phyloP scores from a whole-genome alignment of 176 grass and related monocot genomes.

The Elymus sibiricus region DNA sequence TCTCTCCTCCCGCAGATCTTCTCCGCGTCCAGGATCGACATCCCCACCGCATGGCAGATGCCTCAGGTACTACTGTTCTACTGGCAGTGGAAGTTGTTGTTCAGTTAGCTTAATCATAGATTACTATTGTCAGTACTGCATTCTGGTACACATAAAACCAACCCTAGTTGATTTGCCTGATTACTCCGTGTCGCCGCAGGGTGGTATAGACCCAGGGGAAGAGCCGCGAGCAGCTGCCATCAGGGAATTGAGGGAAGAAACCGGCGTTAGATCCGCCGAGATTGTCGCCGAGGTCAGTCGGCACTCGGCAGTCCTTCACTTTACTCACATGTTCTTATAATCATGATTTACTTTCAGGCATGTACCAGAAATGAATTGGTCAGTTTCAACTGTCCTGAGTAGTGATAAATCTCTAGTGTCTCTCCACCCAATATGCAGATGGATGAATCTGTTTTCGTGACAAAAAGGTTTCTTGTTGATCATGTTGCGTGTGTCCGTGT shows the following conservation, averaged over 20 bases:
- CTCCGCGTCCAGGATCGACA: constrained; percentile 80
- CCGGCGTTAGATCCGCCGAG: constrained; percentile 77
- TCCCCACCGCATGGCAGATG: constrained; percentile 86
- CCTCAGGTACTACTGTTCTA: constrained; percentile 54
- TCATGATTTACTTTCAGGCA: neutral
- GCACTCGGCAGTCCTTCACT: neutral
- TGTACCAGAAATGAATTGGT: neutral
- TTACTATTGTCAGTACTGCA: neutral
- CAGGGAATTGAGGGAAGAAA: constrained; percentile 88
- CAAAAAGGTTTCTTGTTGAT: neutral
- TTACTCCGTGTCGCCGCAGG: constrained; percentile 13
- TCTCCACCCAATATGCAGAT: neutral
- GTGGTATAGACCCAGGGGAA: constrained; percentile 79
- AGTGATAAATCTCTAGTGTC: neutral
- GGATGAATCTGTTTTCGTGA: no score
- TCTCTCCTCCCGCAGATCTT: constrained; percentile 47
- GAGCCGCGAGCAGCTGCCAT: constrained; percentile 63
- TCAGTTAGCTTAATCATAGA: neutral
- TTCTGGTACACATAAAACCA: neutral
- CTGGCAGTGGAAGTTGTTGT: no score
- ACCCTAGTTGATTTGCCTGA: neutral
- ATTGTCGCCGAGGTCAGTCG: constrained; percentile 66
- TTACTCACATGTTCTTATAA: neutral
- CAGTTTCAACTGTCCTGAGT: neutral
- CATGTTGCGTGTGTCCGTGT: neutral